A percentile compares a stretch with the other conserved stretches of the same genome.
Evolutionary conservation across 2,329 filamentous ascomycete genomes (phyloP).

Genomic region (Trichoderma oligosporum): DNA sequence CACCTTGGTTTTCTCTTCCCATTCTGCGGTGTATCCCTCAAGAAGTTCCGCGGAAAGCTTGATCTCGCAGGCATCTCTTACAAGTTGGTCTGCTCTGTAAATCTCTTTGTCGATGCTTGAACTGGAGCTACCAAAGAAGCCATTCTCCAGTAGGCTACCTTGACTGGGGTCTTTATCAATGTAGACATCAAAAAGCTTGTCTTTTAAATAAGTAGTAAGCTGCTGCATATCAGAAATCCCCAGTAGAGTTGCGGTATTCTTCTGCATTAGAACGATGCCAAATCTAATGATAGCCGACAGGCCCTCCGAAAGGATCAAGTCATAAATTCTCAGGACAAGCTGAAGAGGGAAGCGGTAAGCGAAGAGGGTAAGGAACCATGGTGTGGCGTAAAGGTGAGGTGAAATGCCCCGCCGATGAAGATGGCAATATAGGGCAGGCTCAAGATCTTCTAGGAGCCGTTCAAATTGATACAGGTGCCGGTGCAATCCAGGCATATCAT

Average conservation of each 20-base stretch:
- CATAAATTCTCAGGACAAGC: conserved; percentile 92
- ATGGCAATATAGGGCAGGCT: conserved; percentile 93
- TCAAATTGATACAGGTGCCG: conserved; percentile 94
- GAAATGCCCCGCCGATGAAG: conserved; percentile 82
- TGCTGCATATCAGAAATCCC: conserved; percentile 87
- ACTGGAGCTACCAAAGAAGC: conserved; percentile 92
- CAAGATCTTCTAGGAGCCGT: conserved; percentile 84
- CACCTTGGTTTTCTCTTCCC: conserved; percentile 82
- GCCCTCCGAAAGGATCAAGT: conserved; percentile 89
- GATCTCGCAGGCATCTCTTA: conserved; percentile 86
- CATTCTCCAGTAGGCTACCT: conserved; percentile 90
- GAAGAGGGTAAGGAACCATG: conserved; percentile 99
- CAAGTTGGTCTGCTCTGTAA: conserved; percentile 88
- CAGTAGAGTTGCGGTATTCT: conserved; percentile 75
- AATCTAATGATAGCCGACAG: conserved; percentile 92
- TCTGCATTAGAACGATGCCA: conserved; percentile 92
- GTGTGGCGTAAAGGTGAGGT: conserved; percentile 91
- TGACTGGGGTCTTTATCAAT: conserved; percentile 91
- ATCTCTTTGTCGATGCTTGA: conserved; percentile 90
- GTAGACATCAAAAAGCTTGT: conserved; percentile 92
- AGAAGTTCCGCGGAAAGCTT: conserved; percentile 81
- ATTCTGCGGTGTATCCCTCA: conserved; percentile 76
- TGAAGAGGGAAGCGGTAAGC: conserved; percentile 96
- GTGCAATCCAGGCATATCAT: conserved; percentile 95
- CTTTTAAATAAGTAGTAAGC: conserved; percentile 85